phyloP scores from a whole-genome alignment of 441 rosid genomes.

The Aleurites moluccanus region DNA sequence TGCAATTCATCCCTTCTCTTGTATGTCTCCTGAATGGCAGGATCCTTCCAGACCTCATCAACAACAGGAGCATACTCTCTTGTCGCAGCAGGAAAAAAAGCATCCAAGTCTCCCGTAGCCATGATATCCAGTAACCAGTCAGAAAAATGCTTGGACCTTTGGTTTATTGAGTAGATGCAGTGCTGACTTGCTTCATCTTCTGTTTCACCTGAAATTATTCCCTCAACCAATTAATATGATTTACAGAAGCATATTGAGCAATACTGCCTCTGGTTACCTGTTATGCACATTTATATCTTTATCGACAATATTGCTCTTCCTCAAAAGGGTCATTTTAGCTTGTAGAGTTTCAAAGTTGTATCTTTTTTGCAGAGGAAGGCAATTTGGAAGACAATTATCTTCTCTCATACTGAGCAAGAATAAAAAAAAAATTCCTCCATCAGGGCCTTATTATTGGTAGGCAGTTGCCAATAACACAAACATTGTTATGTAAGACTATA shows the following conservation, averaged over 20 bases:
- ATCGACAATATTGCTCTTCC: neutral
- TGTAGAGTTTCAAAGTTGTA: neutral
- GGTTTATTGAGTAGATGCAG: slow-evolving; percentile 67
- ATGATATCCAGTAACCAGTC: slow-evolving; percentile 94
- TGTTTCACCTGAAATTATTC: slow-evolving; percentile 28
- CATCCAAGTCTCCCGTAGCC: slow-evolving; percentile 91
- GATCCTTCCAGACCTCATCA: slow-evolving; percentile 94
- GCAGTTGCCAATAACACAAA: neutral
- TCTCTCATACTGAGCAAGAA: neutral
- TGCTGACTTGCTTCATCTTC: slow-evolving; percentile 31
- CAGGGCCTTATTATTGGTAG: neutral
- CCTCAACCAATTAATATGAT: slow-evolving; percentile 14
- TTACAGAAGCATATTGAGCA: neutral
- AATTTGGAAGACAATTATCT: neutral
- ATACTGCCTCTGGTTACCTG: neutral
- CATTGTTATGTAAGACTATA: neutral
- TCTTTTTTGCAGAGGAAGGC: neutral
- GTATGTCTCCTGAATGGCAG: slow-evolving; percentile 84
- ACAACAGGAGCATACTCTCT: slow-evolving; percentile 94
- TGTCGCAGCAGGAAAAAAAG: slow-evolving; percentile 95
- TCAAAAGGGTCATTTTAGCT: neutral
- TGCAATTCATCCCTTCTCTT: slow-evolving; percentile 78
- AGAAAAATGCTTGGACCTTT: slow-evolving; percentile 82
- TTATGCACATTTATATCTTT: neutral
- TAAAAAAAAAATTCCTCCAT: neutral